Percentiles rank a stretch among this genome's conserved stretches.
phyloP scores from a whole-genome alignment of 495 filamentous ascomycete genomes.

The Lasiosphaeria miniovina region DNA sequence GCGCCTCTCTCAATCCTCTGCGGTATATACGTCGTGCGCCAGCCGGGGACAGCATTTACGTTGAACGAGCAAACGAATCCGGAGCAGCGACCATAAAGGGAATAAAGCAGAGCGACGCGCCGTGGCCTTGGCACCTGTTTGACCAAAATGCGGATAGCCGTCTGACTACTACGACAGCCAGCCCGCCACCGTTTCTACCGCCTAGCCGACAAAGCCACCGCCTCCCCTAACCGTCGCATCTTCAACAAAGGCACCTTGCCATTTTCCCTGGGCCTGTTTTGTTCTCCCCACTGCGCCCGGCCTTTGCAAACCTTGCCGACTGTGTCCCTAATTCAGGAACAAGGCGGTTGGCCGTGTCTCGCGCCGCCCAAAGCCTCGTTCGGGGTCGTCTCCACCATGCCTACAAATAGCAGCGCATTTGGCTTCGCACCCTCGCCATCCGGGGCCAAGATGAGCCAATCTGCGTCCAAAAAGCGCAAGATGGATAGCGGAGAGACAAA shows the following conservation, averaged over 20 bases:
- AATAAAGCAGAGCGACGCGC: background rate
- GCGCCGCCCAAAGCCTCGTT: background rate
- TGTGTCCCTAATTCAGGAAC: too few species aligned
- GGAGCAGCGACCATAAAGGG: background rate
- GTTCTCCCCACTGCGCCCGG: background rate
- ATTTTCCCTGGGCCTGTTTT: background rate
- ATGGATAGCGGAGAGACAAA: constrained; percentile 48
- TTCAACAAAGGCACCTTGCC: background rate
- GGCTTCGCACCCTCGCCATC: background rate
- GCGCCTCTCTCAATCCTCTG: background rate
- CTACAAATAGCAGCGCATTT: background rate
- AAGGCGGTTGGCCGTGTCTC: too few species aligned
- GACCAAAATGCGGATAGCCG: constrained; percentile 3
- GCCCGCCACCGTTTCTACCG: constrained; percentile 7
- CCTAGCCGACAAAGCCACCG: constrained; percentile 8
- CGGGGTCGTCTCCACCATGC: background rate
- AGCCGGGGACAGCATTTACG: background rate
- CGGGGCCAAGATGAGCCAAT: background rate
- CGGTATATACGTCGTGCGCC: background rate
- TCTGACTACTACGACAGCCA: constrained; percentile 8
- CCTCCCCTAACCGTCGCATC: background rate
- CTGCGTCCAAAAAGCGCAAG: constrained; percentile 41
- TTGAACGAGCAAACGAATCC: background rate
- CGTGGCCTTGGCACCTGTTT: background rate
- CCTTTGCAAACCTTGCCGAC: too few species aligned